These are phyloP conservation scores for Syncephalastrum monosporum DNA, from an alignment of 371 early-diverging fungal species.

Conservation along the genomic window DNA sequence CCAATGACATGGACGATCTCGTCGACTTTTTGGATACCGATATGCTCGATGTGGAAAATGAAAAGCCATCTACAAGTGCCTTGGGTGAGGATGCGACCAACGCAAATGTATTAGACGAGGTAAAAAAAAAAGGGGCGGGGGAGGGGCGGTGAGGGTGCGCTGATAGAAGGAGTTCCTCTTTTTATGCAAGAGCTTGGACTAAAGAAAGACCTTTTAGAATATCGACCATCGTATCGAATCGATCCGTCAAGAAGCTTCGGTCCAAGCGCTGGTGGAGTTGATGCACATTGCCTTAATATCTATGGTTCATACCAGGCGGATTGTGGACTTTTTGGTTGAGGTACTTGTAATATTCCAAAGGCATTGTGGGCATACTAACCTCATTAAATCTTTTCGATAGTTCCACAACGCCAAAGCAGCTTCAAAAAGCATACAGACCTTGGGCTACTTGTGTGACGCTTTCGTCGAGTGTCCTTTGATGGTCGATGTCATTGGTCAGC, in stretches of 20 bases:
- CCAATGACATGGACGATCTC: constrained; percentile 8
- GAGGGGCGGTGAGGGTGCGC: no score
- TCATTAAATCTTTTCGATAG: constrained; percentile 4
- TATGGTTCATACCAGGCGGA: constrained; percentile 26
- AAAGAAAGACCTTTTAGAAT: constrained; percentile 19
- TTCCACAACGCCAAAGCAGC: constrained; percentile 28
- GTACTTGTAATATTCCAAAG: constrained; percentile 9
- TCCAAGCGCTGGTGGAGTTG: constrained; percentile 23
- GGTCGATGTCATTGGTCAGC: constrained; percentile 44
- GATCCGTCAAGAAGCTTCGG: constrained; percentile 18
- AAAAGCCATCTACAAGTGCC: no score
- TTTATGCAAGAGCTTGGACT: no score
- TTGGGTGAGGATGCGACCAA: background rate
- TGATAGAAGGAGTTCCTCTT: no score
- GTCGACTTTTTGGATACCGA: background rate
- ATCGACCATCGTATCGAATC: constrained; percentile 31
- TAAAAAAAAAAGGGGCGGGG: no score
- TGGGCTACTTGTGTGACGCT: constrained; percentile 37
- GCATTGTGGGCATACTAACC: background rate
- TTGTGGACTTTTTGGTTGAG: constrained; percentile 35
- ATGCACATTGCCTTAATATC: constrained; percentile 43
- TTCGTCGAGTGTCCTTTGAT: constrained; percentile 30
- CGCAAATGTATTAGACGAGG: no score
- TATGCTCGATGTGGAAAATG: constrained; percentile 7
- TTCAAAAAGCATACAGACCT: constrained; percentile 21